Evolutionary conservation across 1,284 basidiomycete species (phyloP), one percentile per base, ranked within the genome.

Genomic region (Pisolithus thermaeus): DNA sequence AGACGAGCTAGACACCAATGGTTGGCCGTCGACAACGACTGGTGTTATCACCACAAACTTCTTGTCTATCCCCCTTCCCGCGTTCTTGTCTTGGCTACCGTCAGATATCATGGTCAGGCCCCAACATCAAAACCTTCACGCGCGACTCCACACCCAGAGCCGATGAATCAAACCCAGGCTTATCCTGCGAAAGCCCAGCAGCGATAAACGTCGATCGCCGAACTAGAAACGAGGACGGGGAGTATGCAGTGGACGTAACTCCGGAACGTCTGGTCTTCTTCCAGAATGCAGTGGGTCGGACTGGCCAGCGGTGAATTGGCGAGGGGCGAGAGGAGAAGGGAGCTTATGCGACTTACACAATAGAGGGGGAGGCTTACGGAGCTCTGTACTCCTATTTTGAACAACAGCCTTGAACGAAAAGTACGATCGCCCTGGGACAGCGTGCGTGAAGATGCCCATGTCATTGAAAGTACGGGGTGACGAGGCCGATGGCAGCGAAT

Each of bases 281-380:
- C 85, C 84, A 87, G 63, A 87, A 87, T 0, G 85, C 83, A 2
- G 79, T 85, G 0, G 85, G 84, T 27, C 85, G 83, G 47, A 77
- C 78, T 80, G 51, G 25, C 8, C 44, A 16, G 35, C 12, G 18
- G 22, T 53, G 27, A 56, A 8, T 39, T 9, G 3, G 6, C 40
- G 41, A n/a, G 3, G 4, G 40, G 30, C 23, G 46, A 47, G 22
- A 27, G 8, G 18, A 20, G 18, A 20, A 20, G 18, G 18, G 18
- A 20, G 18, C 18, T 20, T 20, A 20, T 20, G 18, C 18, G 28
- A 75, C 83, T 69, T 62, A 86, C 83, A 75, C 47, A 86, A 67
- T 50, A 80, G 80, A 22, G 84, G 83, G 46, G 80, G 76, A 35
- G 83, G 83, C 2, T 72, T 74, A 37, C 77, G 62, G 28, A 80